Evolutionary conservation across 306 rosid genomes (phyloP).

Genomic region (Malus domestica): ASM211411v1 NC_041795.1:7070501-7071000

Average conservation of each 20-base stretch:
- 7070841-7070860: background rate
- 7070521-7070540: constrained; percentile 47
- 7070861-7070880: background rate
- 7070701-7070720: constrained; percentile 5
- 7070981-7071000: background rate
- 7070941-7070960: constrained; percentile 16
- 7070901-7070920: background rate
- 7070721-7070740: background rate
- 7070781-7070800: background rate
- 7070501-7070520: constrained; percentile 3
- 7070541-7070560: constrained; percentile 61
- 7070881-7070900: background rate
- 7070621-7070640: constrained; percentile 46
- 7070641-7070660: background rate
- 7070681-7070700: background rate
- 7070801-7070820: background rate
- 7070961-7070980: constrained; percentile 14
- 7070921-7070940: background rate
- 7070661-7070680: background rate
- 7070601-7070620: constrained; percentile 85
- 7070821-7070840: background rate
- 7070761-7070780: background rate
- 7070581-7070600: constrained; percentile 88
- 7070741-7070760: background rate
- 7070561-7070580: constrained; percentile 52